Evolutionary conservation across 805 yeast species (phyloP).

Genomic region (Candida xiaguanensis): DNA sequence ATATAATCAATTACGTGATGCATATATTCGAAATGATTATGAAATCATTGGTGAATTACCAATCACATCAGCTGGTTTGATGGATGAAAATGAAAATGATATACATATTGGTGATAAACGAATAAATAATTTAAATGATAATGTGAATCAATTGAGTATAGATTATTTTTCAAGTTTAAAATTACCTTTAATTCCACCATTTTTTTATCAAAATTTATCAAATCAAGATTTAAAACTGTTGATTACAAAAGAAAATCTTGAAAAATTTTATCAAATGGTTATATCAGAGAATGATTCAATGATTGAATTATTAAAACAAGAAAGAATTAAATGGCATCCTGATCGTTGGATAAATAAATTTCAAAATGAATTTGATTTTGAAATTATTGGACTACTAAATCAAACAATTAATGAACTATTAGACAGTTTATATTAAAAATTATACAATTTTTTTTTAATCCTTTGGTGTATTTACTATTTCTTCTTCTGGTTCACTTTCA

Average conservation of each 20-base stretch:
- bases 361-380: slow-evolving; percentile 18
- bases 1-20: slow-evolving; percentile 12
- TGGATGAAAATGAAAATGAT: slow-evolving; percentile 30
- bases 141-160: slow-evolving; percentile 8
- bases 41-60: slow-evolving; percentile 31
- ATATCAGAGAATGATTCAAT: slow-evolving; percentile 13
- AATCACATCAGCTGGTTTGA: slow-evolving; percentile 26
- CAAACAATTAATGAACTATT: slow-evolving; percentile 27
- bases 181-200: slow-evolving; percentile 14
- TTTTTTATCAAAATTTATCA: slow-evolving; percentile 6
- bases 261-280: slow-evolving; percentile 25
- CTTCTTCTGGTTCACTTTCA: slow-evolving; percentile 10
- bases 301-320: slow-evolving; percentile 34
- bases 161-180: slow-evolving; percentile 13
- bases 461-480: slow-evolving; percentile 11
- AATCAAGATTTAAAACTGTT: slow-evolving; percentile 12
- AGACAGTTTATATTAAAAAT: slow-evolving; percentile 1
- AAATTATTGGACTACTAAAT: slow-evolving; percentile 26
- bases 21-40: slow-evolving; percentile 22
- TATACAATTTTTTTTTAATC: slow-evolving; percentile 6
- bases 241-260: slow-evolving; percentile 21
- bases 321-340: slow-evolving; percentile 69
- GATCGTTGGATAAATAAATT: slow-evolving; percentile 49
- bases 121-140: slow-evolving; percentile 24
- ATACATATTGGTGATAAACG: slow-evolving; percentile 37